These are phyloP conservation scores for Scytalidium sp. DNA, from an alignment of 2,329 filamentous ascomycete genomes.

Conservation along the genomic window DNA sequence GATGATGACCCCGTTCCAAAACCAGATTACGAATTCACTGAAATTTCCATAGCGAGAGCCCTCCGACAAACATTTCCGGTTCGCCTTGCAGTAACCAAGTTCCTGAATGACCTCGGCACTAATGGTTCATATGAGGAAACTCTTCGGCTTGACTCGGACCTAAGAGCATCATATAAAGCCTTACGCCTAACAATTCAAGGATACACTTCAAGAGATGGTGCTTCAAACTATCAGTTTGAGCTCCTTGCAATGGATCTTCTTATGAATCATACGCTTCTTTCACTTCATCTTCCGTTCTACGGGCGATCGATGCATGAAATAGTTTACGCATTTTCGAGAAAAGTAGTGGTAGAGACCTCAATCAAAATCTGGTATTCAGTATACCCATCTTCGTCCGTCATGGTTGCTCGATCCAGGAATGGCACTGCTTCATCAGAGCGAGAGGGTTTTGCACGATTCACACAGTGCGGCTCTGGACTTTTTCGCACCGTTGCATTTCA, in stretches of 20 bases:
- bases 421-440: conserved; percentile 2
- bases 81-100: conserved; percentile 39
- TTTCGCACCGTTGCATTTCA: conserved; percentile 34
- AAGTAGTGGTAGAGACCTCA: conserved; percentile 43
- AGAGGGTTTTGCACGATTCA: conserved; percentile 35
- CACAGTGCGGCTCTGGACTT: conserved; percentile 37
- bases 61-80: conserved; percentile 39
- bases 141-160: conserved; percentile 38
- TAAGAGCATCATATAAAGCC: conserved; percentile 40
- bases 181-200: conserved; percentile 32
- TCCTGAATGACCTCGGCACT: conserved; percentile 41
- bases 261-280: conserved; percentile 51
- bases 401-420: conserved; percentile 3
- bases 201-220: conserved; percentile 7
- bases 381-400: conserved; percentile 26
- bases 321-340: conserved; percentile 48
- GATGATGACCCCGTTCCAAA: conserved; percentile 27
- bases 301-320: conserved; percentile 36
- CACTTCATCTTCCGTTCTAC: conserved; percentile 54
- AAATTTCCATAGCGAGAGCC: conserved; percentile 37
- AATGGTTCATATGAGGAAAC: conserved; percentile 41
- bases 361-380: conserved; percentile 43
- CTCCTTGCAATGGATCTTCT: conserved; percentile 46
- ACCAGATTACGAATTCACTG: conserved; percentile 34
- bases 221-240: conserved; percentile 34